A percentile compares a stretch with the other conserved stretches of the same genome.
These are phyloP conservation scores for Sorghum bicolor DNA, from an alignment of 176 grass and related monocot species.

Conservation along the genomic window DNA sequence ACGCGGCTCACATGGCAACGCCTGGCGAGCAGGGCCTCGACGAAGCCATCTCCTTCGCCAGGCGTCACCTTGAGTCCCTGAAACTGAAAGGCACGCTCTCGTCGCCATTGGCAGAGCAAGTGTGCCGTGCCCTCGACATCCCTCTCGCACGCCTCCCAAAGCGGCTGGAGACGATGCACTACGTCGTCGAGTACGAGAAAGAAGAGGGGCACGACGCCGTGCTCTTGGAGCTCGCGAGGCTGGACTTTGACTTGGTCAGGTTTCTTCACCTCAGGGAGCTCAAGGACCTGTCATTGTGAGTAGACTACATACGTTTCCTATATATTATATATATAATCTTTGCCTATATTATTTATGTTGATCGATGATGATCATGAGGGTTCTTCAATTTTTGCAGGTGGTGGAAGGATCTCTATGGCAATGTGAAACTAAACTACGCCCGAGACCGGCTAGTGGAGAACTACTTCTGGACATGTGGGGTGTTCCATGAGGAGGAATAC, in stretches of 20 bases:
- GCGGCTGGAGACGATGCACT: not conserved
- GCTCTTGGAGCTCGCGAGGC: not conserved
- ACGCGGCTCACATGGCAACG: not conserved
- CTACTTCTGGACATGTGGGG: slow-evolving; percentile 6
- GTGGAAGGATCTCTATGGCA: slow-evolving; percentile 20
- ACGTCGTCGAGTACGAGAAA: not conserved
- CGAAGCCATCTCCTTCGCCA: not conserved
- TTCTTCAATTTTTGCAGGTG: slow-evolving; percentile 14
- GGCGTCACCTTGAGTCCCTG: not conserved
- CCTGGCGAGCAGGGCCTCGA: not conserved
- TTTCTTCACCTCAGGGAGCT: slow-evolving; percentile 1
- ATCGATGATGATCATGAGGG: too few species aligned
- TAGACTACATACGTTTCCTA: too few species aligned
- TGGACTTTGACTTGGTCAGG: not conserved
- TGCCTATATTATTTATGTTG: too few species aligned
- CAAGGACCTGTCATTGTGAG: not conserved
- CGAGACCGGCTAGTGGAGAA: slow-evolving; percentile 21
- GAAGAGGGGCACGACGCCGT: not conserved
- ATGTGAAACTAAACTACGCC: slow-evolving; percentile 20
- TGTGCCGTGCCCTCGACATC: not conserved
- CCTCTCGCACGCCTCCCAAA: not conserved
- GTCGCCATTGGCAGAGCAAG: not conserved
- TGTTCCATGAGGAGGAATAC: slow-evolving; percentile 28
- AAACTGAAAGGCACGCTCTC: not conserved
- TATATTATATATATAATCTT: too few species aligned